Percentiles rank a stretch among this genome's conserved stretches.
These are phyloP conservation scores for Talaromyces trachyspermus DNA, from an alignment of 495 filamentous ascomycete genomes.

Conservation along the genomic window DNA sequence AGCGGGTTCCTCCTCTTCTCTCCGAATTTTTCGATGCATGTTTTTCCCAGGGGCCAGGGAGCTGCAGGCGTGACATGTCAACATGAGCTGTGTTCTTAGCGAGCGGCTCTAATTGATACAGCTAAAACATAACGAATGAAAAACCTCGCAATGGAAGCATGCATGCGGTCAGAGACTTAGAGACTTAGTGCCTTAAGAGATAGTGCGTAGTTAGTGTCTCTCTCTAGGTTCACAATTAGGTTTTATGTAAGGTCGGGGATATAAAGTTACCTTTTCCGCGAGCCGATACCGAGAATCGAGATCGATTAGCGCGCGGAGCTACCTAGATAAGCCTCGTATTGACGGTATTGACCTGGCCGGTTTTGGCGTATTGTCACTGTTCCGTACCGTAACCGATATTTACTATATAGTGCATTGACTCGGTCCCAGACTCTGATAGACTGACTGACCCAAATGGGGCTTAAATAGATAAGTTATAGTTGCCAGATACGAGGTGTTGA, in stretches of 20 bases:
- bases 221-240: background rate
- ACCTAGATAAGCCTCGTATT: background rate
- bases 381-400: background rate
- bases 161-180: background rate
- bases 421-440: background rate
- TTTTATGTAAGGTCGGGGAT: slow-evolving; percentile 1
- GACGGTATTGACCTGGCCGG: background rate
- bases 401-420: background rate
- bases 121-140: slow-evolving; percentile 6
- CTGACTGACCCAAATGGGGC: background rate
- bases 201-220: background rate
- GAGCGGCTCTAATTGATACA: background rate
- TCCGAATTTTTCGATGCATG: background rate
- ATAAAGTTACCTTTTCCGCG: background rate
- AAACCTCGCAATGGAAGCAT: background rate
- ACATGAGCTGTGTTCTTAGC: background rate
- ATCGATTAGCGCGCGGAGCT: background rate
- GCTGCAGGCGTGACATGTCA: background rate
- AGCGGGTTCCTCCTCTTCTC: background rate
- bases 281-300: background rate
- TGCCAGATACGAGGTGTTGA: slow-evolving; percentile 3
- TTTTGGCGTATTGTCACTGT: slow-evolving; percentile 1
- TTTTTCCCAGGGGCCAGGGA: background rate
- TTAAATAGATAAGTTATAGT: background rate
- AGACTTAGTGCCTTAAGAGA: too few species aligned